Evolutionary conservation across 1,284 basidiomycete species (phyloP).

Genomic region (Tylopilus sp.): DNA sequence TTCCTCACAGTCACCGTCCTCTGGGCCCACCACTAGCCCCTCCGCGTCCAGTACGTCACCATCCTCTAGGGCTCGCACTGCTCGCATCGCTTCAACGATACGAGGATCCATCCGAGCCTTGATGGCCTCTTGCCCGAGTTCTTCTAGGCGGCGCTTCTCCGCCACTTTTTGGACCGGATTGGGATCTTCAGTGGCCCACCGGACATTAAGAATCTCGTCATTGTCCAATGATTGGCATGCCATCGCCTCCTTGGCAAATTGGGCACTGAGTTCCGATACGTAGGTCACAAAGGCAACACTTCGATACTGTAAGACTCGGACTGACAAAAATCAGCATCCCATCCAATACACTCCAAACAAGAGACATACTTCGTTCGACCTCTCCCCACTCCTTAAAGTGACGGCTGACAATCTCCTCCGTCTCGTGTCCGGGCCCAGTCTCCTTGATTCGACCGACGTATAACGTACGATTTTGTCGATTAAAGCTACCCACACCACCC

Average conservation of each 20-base stretch:
- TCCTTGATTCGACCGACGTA: slow-evolving; percentile 95
- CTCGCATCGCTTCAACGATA: slow-evolving; percentile 82
- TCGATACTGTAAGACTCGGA: slow-evolving; percentile 90
- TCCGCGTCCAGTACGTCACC: slow-evolving; percentile 56
- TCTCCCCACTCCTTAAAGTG: slow-evolving; percentile 99
- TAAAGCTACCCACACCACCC: slow-evolving; percentile 98
- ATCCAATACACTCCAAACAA: slow-evolving; percentile 2
- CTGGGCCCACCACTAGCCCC: slow-evolving; percentile 33
- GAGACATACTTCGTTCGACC: slow-evolving; percentile 80
- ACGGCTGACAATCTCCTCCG: slow-evolving; percentile 82
- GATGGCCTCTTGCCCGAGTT: slow-evolving; percentile 82
- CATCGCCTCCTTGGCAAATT: slow-evolving; percentile 99
- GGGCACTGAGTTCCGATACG: slow-evolving; percentile 79
- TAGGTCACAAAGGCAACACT: slow-evolving; percentile 98
- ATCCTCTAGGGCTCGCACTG: slow-evolving; percentile 83
- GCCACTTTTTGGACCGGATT: slow-evolving; percentile 84
- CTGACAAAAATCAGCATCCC: slow-evolving; percentile 37
- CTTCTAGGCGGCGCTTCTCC: slow-evolving; percentile 79
- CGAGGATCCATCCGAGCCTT: slow-evolving; percentile 77
- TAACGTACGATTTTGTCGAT: slow-evolving; percentile 88
- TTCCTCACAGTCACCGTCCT: slow-evolving; percentile 32
- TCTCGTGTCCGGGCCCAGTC: slow-evolving; percentile 82
- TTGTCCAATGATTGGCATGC: slow-evolving; percentile 97
- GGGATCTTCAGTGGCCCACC: slow-evolving; percentile 97
- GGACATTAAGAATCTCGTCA: slow-evolving; percentile 96